Conservation (phyloP, 202 grass and related monocot species). For the Zizania palustris region DNA sequence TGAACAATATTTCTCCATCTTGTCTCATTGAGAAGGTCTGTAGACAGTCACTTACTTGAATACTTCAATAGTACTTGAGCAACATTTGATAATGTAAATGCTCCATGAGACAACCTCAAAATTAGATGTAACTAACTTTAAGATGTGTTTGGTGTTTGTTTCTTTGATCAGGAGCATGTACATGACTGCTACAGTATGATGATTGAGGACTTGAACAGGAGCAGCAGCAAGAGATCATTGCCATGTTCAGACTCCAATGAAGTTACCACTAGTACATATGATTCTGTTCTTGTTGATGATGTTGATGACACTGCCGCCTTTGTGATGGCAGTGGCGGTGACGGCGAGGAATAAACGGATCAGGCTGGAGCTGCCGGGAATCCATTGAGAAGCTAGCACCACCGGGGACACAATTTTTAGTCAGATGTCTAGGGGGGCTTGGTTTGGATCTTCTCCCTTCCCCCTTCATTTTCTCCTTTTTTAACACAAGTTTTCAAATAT, state of each 20-base stretch:
- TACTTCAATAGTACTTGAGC: neutral
- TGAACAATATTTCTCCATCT: conserved; percentile 56
- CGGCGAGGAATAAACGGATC: conserved; percentile 69
- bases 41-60: too few relatives aligned
- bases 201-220: conserved; percentile 52
- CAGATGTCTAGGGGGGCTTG: conserved; percentile 67
- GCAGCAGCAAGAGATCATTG: conserved; percentile 53
- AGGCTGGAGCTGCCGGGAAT: conserved; percentile 65
- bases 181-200: conserved; percentile 78
- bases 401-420: conserved; percentile 59
- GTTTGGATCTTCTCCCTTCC: conserved; percentile 42
- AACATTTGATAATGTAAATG: neutral
- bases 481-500: conserved; percentile 47
- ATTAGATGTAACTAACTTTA: conserved; percentile 15
- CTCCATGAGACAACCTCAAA: neutral
- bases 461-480: neutral
- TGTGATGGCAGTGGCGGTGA: conserved; percentile 31
- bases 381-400: conserved; percentile 63
- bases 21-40: conserved; percentile 65
- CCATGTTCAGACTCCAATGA: conserved; percentile 50
- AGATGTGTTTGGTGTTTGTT: conserved; percentile 22
- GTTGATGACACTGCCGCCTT: conserved; percentile 50
- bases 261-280: conserved; percentile 54
- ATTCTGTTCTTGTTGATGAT: conserved; percentile 64
- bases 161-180: conserved; percentile 67